Evolutionary conservation across 768 basidiomycete genomes (phyloP).

Genomic region (Mycena belliarum): DNA sequence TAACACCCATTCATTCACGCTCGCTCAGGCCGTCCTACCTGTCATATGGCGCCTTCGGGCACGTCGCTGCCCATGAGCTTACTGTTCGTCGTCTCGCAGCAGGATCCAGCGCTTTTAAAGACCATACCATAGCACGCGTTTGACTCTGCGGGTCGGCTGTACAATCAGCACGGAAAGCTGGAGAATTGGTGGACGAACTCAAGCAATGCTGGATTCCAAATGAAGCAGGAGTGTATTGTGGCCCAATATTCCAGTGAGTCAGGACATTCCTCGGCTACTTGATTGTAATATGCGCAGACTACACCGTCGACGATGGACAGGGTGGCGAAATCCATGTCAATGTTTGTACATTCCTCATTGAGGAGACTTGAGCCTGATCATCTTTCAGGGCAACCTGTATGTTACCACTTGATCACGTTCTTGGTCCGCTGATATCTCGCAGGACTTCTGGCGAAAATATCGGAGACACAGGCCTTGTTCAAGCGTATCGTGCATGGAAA

Average conservation of each 20-base stretch:
- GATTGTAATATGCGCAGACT: constrained; percentile 44
- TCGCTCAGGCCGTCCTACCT: constrained; percentile 79
- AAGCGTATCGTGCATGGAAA: constrained; percentile 92
- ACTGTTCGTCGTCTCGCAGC: constrained; percentile 50
- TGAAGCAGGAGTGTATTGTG: constrained; percentile 85
- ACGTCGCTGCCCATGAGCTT: constrained; percentile 90
- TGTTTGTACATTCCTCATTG: constrained; percentile 38
- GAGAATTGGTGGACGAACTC: constrained; percentile 92
- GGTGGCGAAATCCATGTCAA: constrained; percentile 86
- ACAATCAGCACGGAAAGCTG: constrained; percentile 86
- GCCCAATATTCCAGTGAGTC: constrained; percentile 80
- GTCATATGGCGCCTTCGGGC: constrained; percentile 90
- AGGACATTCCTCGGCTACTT: background rate
- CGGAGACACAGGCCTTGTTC: constrained; percentile 81
- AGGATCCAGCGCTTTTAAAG: background rate
- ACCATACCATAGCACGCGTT: constrained; percentile 69
- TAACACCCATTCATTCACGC: constrained; percentile 11
- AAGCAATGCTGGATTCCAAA: constrained; percentile 82
- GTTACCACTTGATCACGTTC: constrained; percentile 23
- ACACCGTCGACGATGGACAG: constrained; percentile 82
- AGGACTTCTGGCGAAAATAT: constrained; percentile 93
- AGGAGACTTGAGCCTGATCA: too few species aligned
- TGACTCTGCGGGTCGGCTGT: constrained; percentile 86
- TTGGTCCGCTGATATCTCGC: too few species aligned
- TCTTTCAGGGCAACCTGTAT: constrained; percentile 70